Base-by-base conservation (phyloP, 179 eudicot species). In the Beta macrorhiza region DNA sequence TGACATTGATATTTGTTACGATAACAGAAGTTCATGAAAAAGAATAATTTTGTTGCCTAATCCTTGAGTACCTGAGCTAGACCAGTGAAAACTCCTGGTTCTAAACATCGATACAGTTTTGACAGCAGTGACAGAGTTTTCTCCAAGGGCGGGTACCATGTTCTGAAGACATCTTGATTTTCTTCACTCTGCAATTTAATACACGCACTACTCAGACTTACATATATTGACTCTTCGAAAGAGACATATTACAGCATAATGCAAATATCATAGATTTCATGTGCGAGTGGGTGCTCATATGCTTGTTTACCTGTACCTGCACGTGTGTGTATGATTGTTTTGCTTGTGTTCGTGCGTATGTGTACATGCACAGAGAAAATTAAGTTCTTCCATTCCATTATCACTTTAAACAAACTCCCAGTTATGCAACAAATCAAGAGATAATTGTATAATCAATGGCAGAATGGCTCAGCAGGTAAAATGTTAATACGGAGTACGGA, bases 81-180 rank as follows among this genome's bases (percentile, higher is more conserved):
- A 79, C 99, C 99, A 82, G 99, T 95, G 87, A 95, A 95, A 83
- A 95, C 98, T 73, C 82, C 89, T 80, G 92, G 88, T 78, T 95
- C 99, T 81, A 95, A 78, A 83, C 93, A 93, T 64, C 90, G 89
- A 85, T 95, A 93, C 83, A 95, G 81, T 84, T 95, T 93, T 32
- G 96, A 93, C 58, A 95, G 83, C 78, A 97, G 92, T 16, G 98
- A 91, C 62, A 95, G 52, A 70, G 99, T 93, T 88, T 91, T 95
- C 88, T 95, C 99, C 83, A 95, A 81, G 77, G 99, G 96, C 32
- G 98, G 96, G 77, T 93, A 95, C 99, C 98, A 95, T 62, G 95
- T 88, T 74, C 78, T 88, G 75, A 87, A 89, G 59, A 89, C 89
- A 85, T 92, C 94, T 82, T 89, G 81, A 78, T 83, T 90, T 78